phyloP scores from a whole-genome alignment of 1,284 basidiomycete genomes.

The Sanghuangporus weigelae region DNA sequence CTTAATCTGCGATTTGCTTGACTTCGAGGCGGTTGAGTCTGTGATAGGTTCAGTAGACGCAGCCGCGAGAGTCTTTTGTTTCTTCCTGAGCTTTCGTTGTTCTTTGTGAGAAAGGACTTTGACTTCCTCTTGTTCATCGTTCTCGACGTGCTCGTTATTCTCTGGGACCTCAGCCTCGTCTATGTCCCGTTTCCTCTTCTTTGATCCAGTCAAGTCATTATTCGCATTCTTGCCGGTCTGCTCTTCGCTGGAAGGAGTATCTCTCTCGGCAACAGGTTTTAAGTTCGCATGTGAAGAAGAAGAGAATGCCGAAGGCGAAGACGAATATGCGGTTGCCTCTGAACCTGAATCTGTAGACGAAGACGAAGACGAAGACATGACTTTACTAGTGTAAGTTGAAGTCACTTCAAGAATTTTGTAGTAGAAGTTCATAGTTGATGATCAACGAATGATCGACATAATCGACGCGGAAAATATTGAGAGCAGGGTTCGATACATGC shows the following conservation, averaged over 20 bases:
- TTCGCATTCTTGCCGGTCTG: background rate
- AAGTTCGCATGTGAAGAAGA: background rate
- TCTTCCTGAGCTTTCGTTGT: conserved; percentile 28
- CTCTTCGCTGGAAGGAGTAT: background rate
- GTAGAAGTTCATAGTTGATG: background rate
- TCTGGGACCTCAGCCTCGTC: background rate
- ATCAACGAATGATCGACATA: background rate
- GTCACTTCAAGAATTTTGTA: background rate
- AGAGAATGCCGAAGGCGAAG: background rate
- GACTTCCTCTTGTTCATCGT: conserved; percentile 15
- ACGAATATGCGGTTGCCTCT: background rate
- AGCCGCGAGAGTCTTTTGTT: conserved; percentile 8
- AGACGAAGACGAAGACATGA: background rate
- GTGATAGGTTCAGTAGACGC: background rate
- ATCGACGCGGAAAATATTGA: background rate
- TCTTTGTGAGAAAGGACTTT: conserved; percentile 70
- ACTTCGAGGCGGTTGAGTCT: background rate
- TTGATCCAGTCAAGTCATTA: background rate
- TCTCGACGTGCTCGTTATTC: background rate
- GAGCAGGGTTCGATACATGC: background rate
- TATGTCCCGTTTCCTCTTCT: conserved; percentile 9
- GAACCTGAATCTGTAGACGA: background rate
- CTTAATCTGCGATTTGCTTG: background rate
- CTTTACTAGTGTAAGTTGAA: background rate
- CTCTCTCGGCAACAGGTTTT: background rate